Conservation (phyloP, 108 stramenopile species). For the Hondaea fermentalgiana region DNA sequence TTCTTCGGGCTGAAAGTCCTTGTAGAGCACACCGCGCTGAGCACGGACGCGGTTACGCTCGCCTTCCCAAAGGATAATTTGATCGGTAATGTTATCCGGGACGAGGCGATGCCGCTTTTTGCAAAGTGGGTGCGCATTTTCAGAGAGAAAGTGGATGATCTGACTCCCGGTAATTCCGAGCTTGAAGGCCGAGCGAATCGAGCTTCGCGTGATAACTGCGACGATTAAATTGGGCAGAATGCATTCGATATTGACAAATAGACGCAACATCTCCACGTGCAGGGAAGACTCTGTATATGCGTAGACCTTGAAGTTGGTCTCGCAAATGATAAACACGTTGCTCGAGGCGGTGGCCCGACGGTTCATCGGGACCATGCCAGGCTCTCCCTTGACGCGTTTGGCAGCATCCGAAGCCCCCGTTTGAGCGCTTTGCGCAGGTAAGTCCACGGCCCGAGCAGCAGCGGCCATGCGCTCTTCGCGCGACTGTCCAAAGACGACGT, state of each 20-base stretch:
- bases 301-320: conserved; percentile 9
- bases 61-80: neutral
- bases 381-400: neutral
- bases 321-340: neutral
- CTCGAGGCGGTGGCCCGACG: neutral
- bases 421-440: neutral
- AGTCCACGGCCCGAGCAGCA: neutral
- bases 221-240: neutral
- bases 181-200: neutral
- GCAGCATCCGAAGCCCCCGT: neutral
- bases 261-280: neutral
- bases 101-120: conserved; percentile 1
- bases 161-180: neutral
- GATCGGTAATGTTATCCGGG: conserved; percentile 8
- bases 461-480: conserved; percentile 9
- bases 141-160: neutral
- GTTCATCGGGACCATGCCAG: neutral
- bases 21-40: neutral
- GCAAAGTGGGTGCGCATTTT: conserved; percentile 11
- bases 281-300: neutral
- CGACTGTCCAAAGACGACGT: neutral
- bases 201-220: neutral
- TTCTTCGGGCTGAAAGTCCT: neutral
- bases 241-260: neutral
- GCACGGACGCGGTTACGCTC: neutral